These are phyloP conservation scores for Paratinospora sagittata DNA, from an alignment of 164 flowering plant species.

Conservation along the genomic window DNA sequence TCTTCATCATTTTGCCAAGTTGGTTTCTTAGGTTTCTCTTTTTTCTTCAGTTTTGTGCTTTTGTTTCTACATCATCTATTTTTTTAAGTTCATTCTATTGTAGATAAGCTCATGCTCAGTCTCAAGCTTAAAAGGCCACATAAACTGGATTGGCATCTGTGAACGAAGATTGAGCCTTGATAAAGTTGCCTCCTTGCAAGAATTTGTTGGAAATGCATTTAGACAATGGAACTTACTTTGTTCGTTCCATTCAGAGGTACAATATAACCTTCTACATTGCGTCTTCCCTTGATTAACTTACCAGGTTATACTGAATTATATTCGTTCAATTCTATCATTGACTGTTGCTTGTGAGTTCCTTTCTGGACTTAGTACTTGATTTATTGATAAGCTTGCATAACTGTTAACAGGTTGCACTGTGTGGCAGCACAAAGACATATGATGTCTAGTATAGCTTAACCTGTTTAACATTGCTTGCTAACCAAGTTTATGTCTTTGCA, in stretches of 20 bases:
- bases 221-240: too few relatives aligned
- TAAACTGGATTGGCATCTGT: background rate
- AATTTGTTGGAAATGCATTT: too few relatives aligned
- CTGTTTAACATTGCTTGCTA: too few relatives aligned
- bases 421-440: background rate
- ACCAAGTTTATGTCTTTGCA: too few relatives aligned
- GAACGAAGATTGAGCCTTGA: background rate
- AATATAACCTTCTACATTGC: background rate
- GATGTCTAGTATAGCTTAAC: too few relatives aligned
- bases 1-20: too few relatives aligned
- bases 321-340: background rate
- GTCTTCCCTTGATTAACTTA: background rate
- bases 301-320: background rate
- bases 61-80: too few relatives aligned
- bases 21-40: too few relatives aligned
- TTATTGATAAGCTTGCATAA: background rate
- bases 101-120: background rate
- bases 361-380: too few relatives aligned
- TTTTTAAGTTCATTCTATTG: background rate
- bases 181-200: too few relatives aligned
- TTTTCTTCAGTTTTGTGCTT: too few relatives aligned
- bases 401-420: background rate
- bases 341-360: background rate
- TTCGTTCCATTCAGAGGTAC: too few relatives aligned
- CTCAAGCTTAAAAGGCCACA: background rate